Conservation (phyloP, 768 basidiomycete genomes). For the Tulasnella sp. region DNA sequence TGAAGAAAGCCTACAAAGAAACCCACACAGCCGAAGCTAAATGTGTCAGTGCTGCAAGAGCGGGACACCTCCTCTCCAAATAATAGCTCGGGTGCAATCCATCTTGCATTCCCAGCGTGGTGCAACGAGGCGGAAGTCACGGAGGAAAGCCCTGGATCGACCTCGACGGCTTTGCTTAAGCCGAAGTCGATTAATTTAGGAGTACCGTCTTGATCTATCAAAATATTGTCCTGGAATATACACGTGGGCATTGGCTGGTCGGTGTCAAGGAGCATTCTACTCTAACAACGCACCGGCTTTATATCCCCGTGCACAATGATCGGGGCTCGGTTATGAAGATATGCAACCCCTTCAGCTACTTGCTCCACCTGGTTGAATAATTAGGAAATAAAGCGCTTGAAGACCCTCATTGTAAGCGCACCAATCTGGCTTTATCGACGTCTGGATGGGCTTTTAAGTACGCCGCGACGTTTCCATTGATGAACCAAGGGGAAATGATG, state of each 20-base stretch:
- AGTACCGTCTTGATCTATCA: neutral
- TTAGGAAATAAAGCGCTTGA: neutral
- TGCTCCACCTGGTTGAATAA: neutral
- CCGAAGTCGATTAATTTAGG: neutral
- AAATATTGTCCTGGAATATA: neutral
- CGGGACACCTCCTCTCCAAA: neutral
- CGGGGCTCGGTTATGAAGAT: neutral
- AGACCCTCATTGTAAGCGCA: neutral
- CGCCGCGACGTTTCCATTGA: neutral
- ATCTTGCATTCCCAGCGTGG: neutral
- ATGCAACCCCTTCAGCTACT: constrained; percentile 1
- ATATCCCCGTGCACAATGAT: constrained; percentile 14
- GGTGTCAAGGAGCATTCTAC: too few relatives aligned
- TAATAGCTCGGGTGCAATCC: neutral
- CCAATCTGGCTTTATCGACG: neutral
- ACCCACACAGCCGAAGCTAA: neutral
- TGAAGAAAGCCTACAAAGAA: neutral
- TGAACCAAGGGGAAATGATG: neutral
- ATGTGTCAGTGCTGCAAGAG: neutral
- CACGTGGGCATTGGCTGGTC: too few relatives aligned
- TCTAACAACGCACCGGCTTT: neutral
- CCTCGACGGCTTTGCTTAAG: neutral
- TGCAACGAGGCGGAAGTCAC: neutral
- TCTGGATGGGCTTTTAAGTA: neutral
- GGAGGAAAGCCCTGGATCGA: neutral